A percentile compares a stretch with the other conserved stretches of the same genome.
Conservation (phyloP, 768 basidiomycete species). For the Amylocystis lapponica region DNA sequence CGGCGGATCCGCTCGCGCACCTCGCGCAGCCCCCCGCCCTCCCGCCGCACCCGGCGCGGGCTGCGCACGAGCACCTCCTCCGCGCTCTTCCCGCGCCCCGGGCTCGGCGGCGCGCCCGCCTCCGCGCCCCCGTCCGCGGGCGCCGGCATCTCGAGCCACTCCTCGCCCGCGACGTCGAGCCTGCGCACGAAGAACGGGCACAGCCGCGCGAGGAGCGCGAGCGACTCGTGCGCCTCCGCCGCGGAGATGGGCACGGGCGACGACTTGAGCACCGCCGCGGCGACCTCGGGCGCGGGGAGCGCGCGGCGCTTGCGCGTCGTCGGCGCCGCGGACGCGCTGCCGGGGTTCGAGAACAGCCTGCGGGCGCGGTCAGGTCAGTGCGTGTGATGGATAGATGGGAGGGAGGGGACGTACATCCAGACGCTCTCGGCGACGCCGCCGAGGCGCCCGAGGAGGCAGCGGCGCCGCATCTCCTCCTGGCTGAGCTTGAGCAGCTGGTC, state of each 20-base stretch:
- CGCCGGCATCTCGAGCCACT: conserved; percentile 58
- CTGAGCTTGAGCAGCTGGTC: conserved; percentile 67
- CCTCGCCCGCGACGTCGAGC: conserved; percentile 52
- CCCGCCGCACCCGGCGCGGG: conserved; percentile 64
- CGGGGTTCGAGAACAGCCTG: conserved; percentile 71
- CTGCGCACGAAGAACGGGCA: conserved; percentile 79
- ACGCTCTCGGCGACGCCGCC: conserved; percentile 80
- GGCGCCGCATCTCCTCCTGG: conserved; percentile 72
- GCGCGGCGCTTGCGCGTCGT: conserved; percentile 65
- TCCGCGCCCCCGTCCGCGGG: conserved; percentile 13
- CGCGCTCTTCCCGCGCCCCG: conserved; percentile 32
- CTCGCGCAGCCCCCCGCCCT: conserved; percentile 68
- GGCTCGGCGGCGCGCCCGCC: conserved; percentile 40
- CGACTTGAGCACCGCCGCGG: conserved; percentile 67
- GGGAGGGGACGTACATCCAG: conserved; percentile 71
- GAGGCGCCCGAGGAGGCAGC: conserved; percentile 73
- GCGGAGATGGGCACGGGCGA: conserved; percentile 75
- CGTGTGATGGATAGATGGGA: too few relatives aligned
- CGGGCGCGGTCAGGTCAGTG: not conserved
- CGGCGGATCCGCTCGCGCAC: conserved; percentile 77
- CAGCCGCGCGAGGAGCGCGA: conserved; percentile 56
- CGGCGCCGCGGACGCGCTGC: conserved; percentile 42
- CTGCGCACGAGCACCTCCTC: conserved; percentile 61
- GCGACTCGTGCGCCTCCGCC: conserved; percentile 72
- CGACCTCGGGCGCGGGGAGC: conserved; percentile 61